These are phyloP conservation scores for Pleurotus cornucopiae DNA, from an alignment of 768 basidiomycete genomes.

Conservation along the genomic window DNA sequence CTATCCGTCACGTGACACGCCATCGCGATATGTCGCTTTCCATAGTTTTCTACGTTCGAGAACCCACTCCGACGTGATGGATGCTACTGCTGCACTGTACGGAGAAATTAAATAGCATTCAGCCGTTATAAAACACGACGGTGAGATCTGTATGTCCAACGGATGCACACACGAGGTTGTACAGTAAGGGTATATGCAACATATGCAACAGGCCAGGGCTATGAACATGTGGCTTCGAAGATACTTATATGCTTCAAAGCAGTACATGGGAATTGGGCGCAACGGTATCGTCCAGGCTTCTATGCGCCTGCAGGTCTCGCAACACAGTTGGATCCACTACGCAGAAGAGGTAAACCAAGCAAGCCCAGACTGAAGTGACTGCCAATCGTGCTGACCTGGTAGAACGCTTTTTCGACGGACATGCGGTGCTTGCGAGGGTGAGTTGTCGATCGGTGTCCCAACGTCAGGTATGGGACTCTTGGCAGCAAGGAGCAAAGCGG, in stretches of 20 bases:
- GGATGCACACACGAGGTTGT: slow-evolving; percentile 4
- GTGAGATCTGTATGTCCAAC: not conserved
- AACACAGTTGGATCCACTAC: slow-evolving; percentile 85
- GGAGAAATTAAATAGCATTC: slow-evolving; percentile 8
- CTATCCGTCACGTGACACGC: slow-evolving; percentile 1
- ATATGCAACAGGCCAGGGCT: not conserved
- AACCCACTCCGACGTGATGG: not conserved
- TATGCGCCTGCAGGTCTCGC: slow-evolving; percentile 82
- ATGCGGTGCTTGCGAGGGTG: slow-evolving; percentile 66
- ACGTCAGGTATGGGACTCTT: slow-evolving; percentile 71
- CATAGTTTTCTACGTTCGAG: not conserved
- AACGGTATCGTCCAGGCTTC: slow-evolving; percentile 66
- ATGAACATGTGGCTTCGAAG: slow-evolving; percentile 1
- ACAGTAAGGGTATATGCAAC: slow-evolving; percentile 14
- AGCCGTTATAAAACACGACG: slow-evolving; percentile 1
- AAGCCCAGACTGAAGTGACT: slow-evolving; percentile 12
- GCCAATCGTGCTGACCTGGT: slow-evolving; percentile 55
- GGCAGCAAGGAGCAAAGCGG: not conserved
- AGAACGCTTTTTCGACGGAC: slow-evolving; percentile 93
- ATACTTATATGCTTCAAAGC: slow-evolving; percentile 1
- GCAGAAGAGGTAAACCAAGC: slow-evolving; percentile 16
- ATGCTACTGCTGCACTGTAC: not conserved
- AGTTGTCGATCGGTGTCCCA: slow-evolving; percentile 47
- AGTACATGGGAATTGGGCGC: slow-evolving; percentile 13
- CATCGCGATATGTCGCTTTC: not conserved